Evolutionary conservation across 441 rosid genomes (phyloP), one percentile per base, ranked within the genome.

Genomic region (Hypseocharis bilobata): DNA sequence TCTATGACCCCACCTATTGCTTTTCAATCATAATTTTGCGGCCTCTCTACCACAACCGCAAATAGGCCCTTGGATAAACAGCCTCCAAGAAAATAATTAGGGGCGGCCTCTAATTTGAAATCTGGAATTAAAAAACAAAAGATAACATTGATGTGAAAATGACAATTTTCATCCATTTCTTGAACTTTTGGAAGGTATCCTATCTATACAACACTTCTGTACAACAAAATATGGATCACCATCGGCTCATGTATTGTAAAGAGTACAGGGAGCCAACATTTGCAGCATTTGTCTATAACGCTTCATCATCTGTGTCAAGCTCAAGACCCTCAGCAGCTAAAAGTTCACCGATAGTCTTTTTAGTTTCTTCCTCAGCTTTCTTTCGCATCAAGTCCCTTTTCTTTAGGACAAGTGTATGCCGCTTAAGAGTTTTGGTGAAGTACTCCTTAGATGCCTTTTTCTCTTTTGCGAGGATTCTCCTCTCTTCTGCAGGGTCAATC

Each of bases 401-500:
- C 87, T 82, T 88, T 65, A 93, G 66, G 36, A 90, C 88, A 27
- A 93, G 80, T 0, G 96, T 88, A 70, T 93, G 98, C 45, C 97
- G 82, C 72, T 79, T 90, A 36, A 90, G 67, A 25, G 98, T 93
- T 45, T 52, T 88, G 71, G 66, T 83, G 30, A 74, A 84, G 14
- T 83, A 67, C 66, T 93, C 98, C 76, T 68, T 72, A 0, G 92
- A 88, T 47, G 98, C 98, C 76, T 83, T 88, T 72, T 84, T 87
- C 81, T 93, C 98, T 42, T 83, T 93, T 22, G 83, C 95, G 64
- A 87, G 63, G 64, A 92, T 75, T 76, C 66, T 87, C 69, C 90
- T 83, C 80, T 88, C 98, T 74, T 92, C 98, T 29, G 87, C 97
- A 0, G 96, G 98, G 76, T 87, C 97, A 49, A 81, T 78, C 98